Evolutionary conservation across 2,329 filamentous ascomycete genomes (phyloP), one percentile per base, ranked within the genome.

Genomic region (Fusarium buxicola): DNA sequence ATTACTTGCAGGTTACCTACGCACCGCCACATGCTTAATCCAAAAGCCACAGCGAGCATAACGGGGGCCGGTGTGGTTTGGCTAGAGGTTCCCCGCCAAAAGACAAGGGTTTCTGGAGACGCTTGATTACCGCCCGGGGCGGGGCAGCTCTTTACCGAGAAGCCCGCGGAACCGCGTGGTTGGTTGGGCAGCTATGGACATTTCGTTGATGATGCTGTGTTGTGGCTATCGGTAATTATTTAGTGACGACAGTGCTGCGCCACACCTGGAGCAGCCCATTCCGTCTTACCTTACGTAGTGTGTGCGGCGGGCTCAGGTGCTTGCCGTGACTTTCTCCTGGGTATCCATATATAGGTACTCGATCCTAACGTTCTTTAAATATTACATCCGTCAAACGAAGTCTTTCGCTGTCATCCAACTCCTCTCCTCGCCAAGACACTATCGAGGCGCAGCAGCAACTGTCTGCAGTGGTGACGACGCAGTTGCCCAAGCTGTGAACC

Each of bases 381-480:
- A 34, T 40, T 48, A 55, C 55, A 46, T 18, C 39, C 48, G 34
- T 13, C 32, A 41, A n/a, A 43, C 25, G n/a, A 38, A 25, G n/a
- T 49, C 46, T 25, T 27, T 61, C 30, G 35, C 39, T 50, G 56
- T 47, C 44, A 52, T 27, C 35, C 43, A 52, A 30, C 44, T 27
- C 39, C 43, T 41, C 44, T 27, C 39, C 43, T 41, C 58, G 58
- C 62, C 36, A 40, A 51, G 55, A 36, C 35, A 41, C 41, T 40
- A 63, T 45, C 62, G 62, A 58, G 62, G 62, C 62, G 62, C 62
- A 65, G 62, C 62, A 65, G 21, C 46, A 50, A 55, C 55, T 45
- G 44, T 39, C 56, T 46, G n/a, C n/a, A n/a, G n/a, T n/a, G 47
- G 63, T 66, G 63, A 66, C 63, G 63, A 66, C 55, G 63, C 55